Evolutionary conservation across 768 basidiomycete species (phyloP), one percentile per base, ranked within the genome.

Genomic region (Daedaleopsis sinensis): DNA sequence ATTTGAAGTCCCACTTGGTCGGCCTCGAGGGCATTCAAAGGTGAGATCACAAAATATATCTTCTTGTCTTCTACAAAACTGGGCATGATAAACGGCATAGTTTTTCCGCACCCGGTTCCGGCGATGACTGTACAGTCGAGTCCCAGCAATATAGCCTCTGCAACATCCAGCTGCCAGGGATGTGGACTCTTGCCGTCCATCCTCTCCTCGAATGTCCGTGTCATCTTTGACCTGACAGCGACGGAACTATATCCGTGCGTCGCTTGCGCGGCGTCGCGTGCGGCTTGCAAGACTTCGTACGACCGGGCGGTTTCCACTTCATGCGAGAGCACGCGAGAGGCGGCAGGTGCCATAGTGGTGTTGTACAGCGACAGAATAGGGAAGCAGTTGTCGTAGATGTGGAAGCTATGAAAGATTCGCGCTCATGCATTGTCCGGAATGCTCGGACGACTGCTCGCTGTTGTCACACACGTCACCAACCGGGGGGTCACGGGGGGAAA

Each of bases 161-260:
- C 51, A 2, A 76, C 73, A 62, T 80, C 76, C 10, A 79, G 60
- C 63, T 79, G 78, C 78, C 78, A 79, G 1, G 65, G 58, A 62
- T 78, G 60, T 16, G 61, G 61, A 8, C 3, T 35, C 15, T 59
- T 59, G 2, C 72, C 69, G 23, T 35, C 60, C 64, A 18, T 50
- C 24, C 65, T 11, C 38, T 61, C 54, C 49, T 37, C 38, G 18
- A 62, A 69, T 59, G 43, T 58, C 48, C 61, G 21, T 44, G 46
- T 21, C 54, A 70, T 58, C 32, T 56, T 52, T 6, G 27, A n/a
- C 7, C 64, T 32, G 27, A 32, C 27, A 32, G 64, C 50, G 67
- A 66, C 23, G 64, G 54, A 50, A 32, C 55, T 47, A 57, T 67
- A 21, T 66, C 24, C 49, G 24, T 50, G 49, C 5, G n/a, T 15